These are phyloP conservation scores for Flaveria robusta DNA, from an alignment of 129 eudicot species.

Conservation along the genomic window DNA sequence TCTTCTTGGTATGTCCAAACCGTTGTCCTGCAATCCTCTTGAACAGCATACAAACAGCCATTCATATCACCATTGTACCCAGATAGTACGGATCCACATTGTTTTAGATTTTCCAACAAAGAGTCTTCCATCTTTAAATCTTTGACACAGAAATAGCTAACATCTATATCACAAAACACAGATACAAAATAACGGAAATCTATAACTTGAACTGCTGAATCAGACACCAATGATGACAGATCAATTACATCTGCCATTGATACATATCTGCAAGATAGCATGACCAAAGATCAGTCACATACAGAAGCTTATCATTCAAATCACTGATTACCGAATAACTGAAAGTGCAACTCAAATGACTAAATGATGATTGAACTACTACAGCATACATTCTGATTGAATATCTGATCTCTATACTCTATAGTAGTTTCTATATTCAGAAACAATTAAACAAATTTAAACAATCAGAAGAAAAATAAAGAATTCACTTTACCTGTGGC, in stretches of 20 bases:
- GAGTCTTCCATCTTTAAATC: conserved; percentile 39
- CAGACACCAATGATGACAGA: conserved; percentile 61
- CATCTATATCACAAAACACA: conserved; percentile 64
- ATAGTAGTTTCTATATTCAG: too few species aligned
- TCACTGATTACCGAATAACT: background rate
- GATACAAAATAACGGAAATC: conserved; percentile 74
- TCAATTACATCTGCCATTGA: conserved; percentile 88
- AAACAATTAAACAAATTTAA: background rate
- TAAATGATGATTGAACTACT: background rate
- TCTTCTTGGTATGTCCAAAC: conserved; percentile 76
- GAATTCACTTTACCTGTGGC: conserved; percentile 48
- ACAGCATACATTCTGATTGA: background rate
- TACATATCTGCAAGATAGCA: conserved; percentile 69
- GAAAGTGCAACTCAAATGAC: background rate
- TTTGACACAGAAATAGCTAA: conserved; percentile 47
- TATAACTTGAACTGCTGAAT: conserved; percentile 52
- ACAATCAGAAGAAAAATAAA: background rate
- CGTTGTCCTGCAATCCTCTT: conserved; percentile 85
- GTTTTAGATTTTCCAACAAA: conserved; percentile 45
- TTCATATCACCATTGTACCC: conserved; percentile 48
- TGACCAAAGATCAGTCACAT: conserved; percentile 8
- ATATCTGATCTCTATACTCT: too few species aligned
- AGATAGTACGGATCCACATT: conserved; percentile 75
- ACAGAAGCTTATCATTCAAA: background rate
- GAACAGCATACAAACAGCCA: conserved; percentile 70